Evolutionary conservation across 2,329 filamentous ascomycete genomes (phyloP).

Genomic region (Fusarium nanum): DNA sequence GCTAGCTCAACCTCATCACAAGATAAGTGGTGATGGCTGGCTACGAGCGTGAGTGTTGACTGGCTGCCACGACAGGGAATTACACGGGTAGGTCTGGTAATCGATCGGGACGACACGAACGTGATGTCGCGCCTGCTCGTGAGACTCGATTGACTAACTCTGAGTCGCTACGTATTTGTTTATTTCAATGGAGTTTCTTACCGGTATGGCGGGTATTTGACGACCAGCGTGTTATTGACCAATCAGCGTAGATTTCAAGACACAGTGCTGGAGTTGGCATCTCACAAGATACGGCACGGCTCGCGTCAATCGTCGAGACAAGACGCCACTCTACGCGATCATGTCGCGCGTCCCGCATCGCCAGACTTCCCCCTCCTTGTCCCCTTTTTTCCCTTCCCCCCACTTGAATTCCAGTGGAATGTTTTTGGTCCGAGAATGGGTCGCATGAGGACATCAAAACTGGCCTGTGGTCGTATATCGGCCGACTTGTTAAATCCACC

Average conservation of each 20-base stretch:
- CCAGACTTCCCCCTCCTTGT: conserved; percentile 7
- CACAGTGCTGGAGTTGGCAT: conserved; percentile 5
- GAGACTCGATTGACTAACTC: conserved; percentile 28
- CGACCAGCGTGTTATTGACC: conserved; percentile 26
- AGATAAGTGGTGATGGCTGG: neutral
- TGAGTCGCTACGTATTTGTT: conserved; percentile 25
- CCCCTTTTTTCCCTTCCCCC: conserved; percentile 24
- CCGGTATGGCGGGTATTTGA: conserved; percentile 7
- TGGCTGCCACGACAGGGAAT: neutral
- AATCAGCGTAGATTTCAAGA: neutral
- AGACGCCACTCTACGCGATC: conserved; percentile 45
- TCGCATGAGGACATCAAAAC: conserved; percentile 30
- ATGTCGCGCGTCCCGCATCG: conserved; percentile 28
- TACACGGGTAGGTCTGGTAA: neutral
- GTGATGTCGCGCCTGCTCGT: conserved; percentile 14
- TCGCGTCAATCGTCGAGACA: conserved; percentile 26
- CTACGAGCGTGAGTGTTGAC: neutral
- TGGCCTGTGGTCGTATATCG: conserved; percentile 17
- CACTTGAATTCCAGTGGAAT: conserved; percentile 36
- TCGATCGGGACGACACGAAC: conserved; percentile 15
- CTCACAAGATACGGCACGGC: conserved; percentile 6
- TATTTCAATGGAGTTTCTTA: conserved; percentile 9
- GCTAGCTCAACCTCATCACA: conserved; percentile 13
- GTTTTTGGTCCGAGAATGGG: conserved; percentile 22
- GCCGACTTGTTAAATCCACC: conserved; percentile 4